These are phyloP conservation scores for Pinus albicaulis DNA, from an alignment of 75 land plant genomes.

Conservation along the genomic window DNA sequence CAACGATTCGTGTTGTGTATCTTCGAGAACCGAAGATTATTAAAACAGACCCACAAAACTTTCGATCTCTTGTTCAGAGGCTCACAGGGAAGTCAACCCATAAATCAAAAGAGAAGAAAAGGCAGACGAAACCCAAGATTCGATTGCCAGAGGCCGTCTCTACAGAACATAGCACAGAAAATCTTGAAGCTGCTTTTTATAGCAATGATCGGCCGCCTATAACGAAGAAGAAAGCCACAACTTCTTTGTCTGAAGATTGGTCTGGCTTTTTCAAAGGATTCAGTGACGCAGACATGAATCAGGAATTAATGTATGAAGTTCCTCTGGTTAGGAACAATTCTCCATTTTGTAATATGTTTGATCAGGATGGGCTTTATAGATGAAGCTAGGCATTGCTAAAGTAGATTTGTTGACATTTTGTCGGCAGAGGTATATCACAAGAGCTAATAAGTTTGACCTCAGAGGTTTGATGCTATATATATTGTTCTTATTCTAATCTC, in stretches of 20 bases:
- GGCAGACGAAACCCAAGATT: no score
- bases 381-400: no score
- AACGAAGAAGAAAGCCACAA: no score
- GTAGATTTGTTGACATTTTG: no score
- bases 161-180: not conserved
- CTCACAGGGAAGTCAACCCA: constrained; percentile 31
- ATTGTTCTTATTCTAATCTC: no score
- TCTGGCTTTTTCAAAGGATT: not conserved
- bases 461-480: no score
- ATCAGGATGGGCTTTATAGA: not conserved
- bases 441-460: no score
- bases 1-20: constrained; percentile 19
- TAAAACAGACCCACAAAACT: constrained; percentile 33
- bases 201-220: no score
- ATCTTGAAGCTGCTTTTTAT: not conserved
- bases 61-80: constrained; percentile 34
- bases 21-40: constrained; percentile 31
- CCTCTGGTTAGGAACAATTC: constrained; percentile 1
- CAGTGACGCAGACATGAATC: not conserved
- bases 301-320: not conserved
- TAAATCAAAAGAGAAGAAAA: not conserved
- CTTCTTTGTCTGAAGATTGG: no score
- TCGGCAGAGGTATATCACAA: no score
- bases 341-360: not conserved
- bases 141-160: no score